These are phyloP conservation scores for Henningerozyma blattae DNA, from an alignment of 805 yeast genomes.

Conservation along the genomic window DNA sequence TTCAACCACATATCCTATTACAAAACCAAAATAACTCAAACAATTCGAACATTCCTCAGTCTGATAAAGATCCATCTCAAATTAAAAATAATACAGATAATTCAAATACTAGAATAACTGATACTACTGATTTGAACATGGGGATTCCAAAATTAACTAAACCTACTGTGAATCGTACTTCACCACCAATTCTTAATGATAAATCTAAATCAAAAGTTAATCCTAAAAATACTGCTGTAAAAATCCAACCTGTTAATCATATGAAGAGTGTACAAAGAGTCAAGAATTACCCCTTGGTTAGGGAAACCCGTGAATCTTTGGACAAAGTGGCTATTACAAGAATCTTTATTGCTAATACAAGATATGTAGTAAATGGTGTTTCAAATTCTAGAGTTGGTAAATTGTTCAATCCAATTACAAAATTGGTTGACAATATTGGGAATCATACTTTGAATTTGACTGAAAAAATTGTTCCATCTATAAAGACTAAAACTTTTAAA, in stretches of 20 bases:
- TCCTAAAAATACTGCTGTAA: no score
- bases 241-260: neutral
- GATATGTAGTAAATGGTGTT: conserved; percentile 22
- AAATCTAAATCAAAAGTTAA: no score
- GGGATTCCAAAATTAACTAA: no score
- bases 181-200: neutral
- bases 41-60: no score
- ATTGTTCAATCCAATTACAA: conserved; percentile 33
- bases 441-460: conserved; percentile 43
- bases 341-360: conserved; percentile 21
- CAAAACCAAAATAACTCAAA: no score
- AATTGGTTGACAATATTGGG: conserved; percentile 39
- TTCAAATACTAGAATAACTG: no score
- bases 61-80: no score
- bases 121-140: no score
- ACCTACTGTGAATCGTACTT: neutral
- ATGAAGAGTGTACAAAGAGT: conserved; percentile 31
- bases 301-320: conserved; percentile 27
- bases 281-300: conserved; percentile 36
- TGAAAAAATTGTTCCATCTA: conserved; percentile 47
- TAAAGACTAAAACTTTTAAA: conserved; percentile 41
- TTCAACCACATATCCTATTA: no score
- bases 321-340: conserved; percentile 28
- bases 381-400: conserved; percentile 22
- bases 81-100: no score